These are phyloP conservation scores for Coffea humblotiana DNA, from an alignment of 305 asterid species.

Conservation along the genomic window DNA sequence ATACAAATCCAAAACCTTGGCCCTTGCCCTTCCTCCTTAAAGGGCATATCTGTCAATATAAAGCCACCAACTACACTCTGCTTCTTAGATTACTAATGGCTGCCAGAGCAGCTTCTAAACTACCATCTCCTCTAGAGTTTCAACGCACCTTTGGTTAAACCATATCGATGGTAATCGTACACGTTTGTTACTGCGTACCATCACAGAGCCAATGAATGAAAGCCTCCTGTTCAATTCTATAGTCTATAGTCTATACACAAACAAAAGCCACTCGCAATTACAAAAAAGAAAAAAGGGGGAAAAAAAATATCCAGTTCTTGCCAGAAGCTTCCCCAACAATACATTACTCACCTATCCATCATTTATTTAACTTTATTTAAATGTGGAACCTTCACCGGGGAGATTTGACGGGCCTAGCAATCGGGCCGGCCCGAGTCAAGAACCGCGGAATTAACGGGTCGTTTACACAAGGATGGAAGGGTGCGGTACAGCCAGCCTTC, in stretches of 20 bases:
- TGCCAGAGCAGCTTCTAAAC: neutral
- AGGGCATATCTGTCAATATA: slow-evolving; percentile 15
- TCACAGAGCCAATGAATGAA: neutral
- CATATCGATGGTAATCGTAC: neutral
- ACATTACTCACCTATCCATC: no score
- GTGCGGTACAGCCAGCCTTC: slow-evolving; percentile 24
- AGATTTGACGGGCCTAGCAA: slow-evolving; percentile 37
- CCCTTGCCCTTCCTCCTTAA: neutral
- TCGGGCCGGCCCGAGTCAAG: slow-evolving; percentile 46
- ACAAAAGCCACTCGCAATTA: neutral
- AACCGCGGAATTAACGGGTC: slow-evolving; percentile 45
- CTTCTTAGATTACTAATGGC: neutral
- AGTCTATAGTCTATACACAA: neutral
- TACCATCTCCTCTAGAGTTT: neutral
- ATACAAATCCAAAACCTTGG: neutral
- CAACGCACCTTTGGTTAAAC: neutral
- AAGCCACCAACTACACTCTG: neutral
- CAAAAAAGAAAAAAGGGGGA: no score
- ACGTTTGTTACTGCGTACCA: neutral
- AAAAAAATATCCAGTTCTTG: neutral
- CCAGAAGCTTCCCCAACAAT: slow-evolving; percentile 16
- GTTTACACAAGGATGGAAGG: slow-evolving; percentile 68
- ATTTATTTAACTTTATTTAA: neutral
- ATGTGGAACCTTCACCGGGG: neutral
- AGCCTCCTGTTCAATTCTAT: neutral